These are phyloP conservation scores for Aphanomyces euteiches DNA, from an alignment of 352 stramenopile genomes.

Conservation along the genomic window DNA sequence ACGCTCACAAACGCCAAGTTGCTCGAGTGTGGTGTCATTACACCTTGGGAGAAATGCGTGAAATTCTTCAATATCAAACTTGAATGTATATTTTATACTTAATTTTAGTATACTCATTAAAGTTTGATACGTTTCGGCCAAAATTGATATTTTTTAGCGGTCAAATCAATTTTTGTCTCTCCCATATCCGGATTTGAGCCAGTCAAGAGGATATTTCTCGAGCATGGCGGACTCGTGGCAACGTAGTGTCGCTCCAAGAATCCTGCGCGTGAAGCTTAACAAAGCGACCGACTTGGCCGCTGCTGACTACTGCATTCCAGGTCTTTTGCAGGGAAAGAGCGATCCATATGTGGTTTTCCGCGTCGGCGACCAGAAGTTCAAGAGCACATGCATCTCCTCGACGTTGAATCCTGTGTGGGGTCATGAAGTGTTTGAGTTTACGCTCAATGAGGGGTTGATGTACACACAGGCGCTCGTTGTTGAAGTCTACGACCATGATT, in stretches of 20 bases:
- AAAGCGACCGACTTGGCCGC: slow-evolving; percentile 59
- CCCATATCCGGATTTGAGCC: too few relatives aligned
- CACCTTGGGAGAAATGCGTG: too few relatives aligned
- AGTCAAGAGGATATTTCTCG: too few relatives aligned
- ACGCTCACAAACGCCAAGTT: too few relatives aligned
- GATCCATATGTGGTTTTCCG: slow-evolving; percentile 70
- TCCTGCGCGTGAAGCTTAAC: slow-evolving; percentile 59
- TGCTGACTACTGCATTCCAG: slow-evolving; percentile 48
- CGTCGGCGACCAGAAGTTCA: slow-evolving; percentile 47
- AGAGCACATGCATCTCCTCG: slow-evolving; percentile 49
- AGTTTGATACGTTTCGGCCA: too few relatives aligned
- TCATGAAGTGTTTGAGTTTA: slow-evolving; percentile 71
- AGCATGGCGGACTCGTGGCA: too few relatives aligned
- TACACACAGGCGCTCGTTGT: slow-evolving; percentile 49
- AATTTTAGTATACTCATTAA: too few relatives aligned
- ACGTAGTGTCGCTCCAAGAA: background rate
- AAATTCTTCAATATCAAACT: too few relatives aligned
- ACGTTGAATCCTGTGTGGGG: slow-evolving; percentile 64
- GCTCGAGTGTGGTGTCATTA: too few relatives aligned
- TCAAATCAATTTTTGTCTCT: too few relatives aligned
- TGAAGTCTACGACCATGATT: slow-evolving; percentile 64
- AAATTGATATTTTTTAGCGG: too few relatives aligned
- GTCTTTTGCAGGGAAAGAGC: slow-evolving; percentile 50
- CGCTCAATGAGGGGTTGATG: slow-evolving; percentile 40
- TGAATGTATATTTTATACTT: too few relatives aligned